phyloP scores from a whole-genome alignment of 2,329 filamentous ascomycete genomes.

The Zymoseptoria tritici region DNA sequence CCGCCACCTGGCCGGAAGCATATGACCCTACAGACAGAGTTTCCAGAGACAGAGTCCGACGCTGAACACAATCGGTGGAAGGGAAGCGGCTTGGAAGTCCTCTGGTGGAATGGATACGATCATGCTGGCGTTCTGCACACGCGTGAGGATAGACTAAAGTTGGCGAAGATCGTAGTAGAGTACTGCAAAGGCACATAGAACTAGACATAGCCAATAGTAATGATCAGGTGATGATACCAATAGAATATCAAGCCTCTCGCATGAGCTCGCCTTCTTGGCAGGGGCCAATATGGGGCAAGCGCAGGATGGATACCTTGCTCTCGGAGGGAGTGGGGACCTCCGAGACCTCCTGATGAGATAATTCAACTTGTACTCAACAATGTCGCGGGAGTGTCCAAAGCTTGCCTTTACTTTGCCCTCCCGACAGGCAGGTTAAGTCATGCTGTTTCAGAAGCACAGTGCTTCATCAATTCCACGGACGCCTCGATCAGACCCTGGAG shows the following conservation, averaged over 20 bases:
- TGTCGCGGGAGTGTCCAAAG: not conserved
- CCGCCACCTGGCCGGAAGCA: conserved; percentile 10
- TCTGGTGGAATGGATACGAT: conserved; percentile 56
- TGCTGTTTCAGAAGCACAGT: not conserved
- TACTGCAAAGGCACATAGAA: conserved; percentile 13
- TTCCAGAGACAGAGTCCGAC: conserved; percentile 27
- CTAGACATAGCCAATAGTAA: not conserved
- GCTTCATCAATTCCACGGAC: not conserved
- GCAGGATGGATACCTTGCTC: not conserved
- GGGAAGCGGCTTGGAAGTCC: conserved; percentile 45
- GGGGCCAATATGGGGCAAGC: not conserved
- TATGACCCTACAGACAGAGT: conserved; percentile 25
- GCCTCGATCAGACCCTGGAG: not conserved
- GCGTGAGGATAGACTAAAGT: conserved; percentile 16
- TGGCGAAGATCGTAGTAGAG: conserved; percentile 22
- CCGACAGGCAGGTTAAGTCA: not conserved
- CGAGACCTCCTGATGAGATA: not conserved
- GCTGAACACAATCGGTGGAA: conserved; percentile 23
- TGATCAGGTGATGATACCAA: not conserved
- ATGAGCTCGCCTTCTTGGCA: not conserved
- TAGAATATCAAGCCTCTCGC: not conserved
- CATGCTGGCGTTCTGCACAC: conserved; percentile 56
- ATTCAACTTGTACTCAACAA: not conserved
- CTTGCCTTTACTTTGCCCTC: not conserved
- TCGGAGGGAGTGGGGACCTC: not conserved